Conservation (phyloP, 2,329 filamentous ascomycete genomes). For the Exophiala dermatitidis region DNA sequence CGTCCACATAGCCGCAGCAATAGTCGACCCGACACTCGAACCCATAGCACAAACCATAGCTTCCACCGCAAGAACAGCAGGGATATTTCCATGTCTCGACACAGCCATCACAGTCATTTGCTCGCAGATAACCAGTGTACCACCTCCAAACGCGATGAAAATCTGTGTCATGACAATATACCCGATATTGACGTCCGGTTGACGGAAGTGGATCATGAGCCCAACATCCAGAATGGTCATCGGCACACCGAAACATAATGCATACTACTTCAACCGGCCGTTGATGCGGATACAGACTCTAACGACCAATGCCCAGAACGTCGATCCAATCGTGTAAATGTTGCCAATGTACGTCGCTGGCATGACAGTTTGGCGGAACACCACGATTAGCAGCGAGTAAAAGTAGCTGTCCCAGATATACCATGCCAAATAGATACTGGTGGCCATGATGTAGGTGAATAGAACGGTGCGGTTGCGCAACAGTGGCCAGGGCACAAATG, state of each 20-base stretch:
- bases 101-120: constrained; percentile 52
- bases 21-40: constrained; percentile 30
- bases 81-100: constrained; percentile 46
- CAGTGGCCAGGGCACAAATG: constrained; percentile 49
- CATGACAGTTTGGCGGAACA: constrained; percentile 19
- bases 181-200: constrained; percentile 41
- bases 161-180: constrained; percentile 49
- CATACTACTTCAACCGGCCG: constrained; percentile 44
- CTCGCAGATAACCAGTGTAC: constrained; percentile 45
- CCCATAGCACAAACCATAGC: constrained; percentile 31
- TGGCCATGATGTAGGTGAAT: constrained; percentile 16
- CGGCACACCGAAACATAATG: constrained; percentile 45
- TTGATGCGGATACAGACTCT: constrained; percentile 43
- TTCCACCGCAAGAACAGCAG: constrained; percentile 34
- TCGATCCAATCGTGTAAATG: constrained; percentile 44
- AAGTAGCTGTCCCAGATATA: constrained; percentile 32
- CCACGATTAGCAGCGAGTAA: constrained; percentile 16
- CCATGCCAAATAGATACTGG: constrained; percentile 26
- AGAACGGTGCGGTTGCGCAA: constrained; percentile 26
- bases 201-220: constrained; percentile 49
- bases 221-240: constrained; percentile 45
- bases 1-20: constrained; percentile 34
- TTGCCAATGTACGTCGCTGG: constrained; percentile 41
- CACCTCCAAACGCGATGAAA: constrained; percentile 47
- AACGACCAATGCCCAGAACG: constrained; percentile 47